Conservation (phyloP, 1,139 yeast species). For the Yamadazyma pseudoaaseri region DNA sequence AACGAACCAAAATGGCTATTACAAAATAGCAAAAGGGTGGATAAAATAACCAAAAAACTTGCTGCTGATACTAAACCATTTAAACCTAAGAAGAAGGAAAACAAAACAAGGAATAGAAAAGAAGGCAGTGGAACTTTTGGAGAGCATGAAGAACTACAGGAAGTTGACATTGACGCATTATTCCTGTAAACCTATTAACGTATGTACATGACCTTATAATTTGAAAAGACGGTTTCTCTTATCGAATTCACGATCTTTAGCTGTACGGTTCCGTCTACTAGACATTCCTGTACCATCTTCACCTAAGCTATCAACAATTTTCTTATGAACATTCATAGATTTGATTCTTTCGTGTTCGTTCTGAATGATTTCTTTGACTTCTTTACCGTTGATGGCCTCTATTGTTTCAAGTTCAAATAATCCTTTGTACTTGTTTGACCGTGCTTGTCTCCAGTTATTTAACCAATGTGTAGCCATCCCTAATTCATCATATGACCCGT, state of each 20-base stretch:
- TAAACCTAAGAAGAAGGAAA: slow-evolving; percentile 12
- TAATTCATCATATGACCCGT: slow-evolving; percentile 47
- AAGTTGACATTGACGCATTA: slow-evolving; percentile 34
- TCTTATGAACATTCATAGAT: slow-evolving; percentile 27
- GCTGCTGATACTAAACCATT: slow-evolving; percentile 12
- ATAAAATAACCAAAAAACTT: slow-evolving; percentile 18
- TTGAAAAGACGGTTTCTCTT: slow-evolving; percentile 40
- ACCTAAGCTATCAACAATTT: slow-evolving; percentile 38
- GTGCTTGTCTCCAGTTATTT: slow-evolving; percentile 65
- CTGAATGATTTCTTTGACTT: slow-evolving; percentile 23
- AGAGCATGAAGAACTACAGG: slow-evolving; percentile 27
- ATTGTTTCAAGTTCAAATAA: slow-evolving; percentile 40
- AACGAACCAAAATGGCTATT: slow-evolving; percentile 22
- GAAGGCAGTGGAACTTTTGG: slow-evolving; percentile 22
- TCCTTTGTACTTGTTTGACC: slow-evolving; percentile 29
- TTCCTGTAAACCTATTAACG: slow-evolving; percentile 1
- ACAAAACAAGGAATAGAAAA: slow-evolving; percentile 14
- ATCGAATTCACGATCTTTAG: slow-evolving; percentile 47
- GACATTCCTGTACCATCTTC: slow-evolving; percentile 38
- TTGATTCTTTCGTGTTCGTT: slow-evolving; percentile 32
- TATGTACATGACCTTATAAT: slow-evolving; percentile 22
- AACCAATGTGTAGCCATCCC: slow-evolving; percentile 73
- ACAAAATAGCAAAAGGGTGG: slow-evolving; percentile 13
- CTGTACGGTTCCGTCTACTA: slow-evolving; percentile 41
- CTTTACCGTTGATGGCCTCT: slow-evolving; percentile 25